Evolutionary conservation across 257 asterid species (phyloP).

Genomic region (Solanum chmielewskii): DNA sequence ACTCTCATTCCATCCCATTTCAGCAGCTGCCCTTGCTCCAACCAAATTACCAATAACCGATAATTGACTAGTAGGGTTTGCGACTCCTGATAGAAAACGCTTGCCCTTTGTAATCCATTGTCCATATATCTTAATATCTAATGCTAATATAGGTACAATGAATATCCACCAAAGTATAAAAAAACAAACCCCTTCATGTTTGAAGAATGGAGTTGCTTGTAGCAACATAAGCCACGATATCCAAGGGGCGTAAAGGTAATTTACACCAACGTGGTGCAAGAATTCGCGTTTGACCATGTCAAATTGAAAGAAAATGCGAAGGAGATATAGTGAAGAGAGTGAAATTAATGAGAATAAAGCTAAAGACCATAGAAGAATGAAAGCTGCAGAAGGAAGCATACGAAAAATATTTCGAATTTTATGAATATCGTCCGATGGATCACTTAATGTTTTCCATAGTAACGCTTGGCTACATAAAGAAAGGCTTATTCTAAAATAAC

Average conservation of each 20-base stretch:
- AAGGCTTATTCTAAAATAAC: conserved; percentile 36
- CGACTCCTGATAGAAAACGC: conserved; percentile 6
- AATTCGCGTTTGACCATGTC: conserved; percentile 8
- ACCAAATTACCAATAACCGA: conserved; percentile 12
- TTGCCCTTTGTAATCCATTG: conserved; percentile 16
- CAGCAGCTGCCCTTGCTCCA: conserved; percentile 10
- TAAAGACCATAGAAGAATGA: conserved; percentile 23
- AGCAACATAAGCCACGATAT: conserved; percentile 6
- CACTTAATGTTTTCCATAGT: conserved; percentile 31
- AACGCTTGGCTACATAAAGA: conserved; percentile 31
- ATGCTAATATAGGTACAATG: conserved; percentile 1
- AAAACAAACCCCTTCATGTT: neutral
- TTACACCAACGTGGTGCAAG: conserved; percentile 8
- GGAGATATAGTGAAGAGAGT: neutral
- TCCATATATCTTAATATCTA: conserved; percentile 13
- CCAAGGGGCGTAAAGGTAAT: conserved; percentile 17
- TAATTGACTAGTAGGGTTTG: conserved; percentile 11
- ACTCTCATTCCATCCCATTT: conserved; percentile 9
- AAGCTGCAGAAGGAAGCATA: conserved; percentile 21
- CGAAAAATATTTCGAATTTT: neutral
- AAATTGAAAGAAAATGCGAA: neutral
- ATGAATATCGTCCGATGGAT: conserved; percentile 3
- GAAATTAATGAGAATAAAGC: neutral
- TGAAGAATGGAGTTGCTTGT: conserved; percentile 1
- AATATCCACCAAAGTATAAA: conserved; percentile 3